Evolutionary conservation across 768 basidiomycete genomes (phyloP).

Genomic region (Cyathus striatus): DNA sequence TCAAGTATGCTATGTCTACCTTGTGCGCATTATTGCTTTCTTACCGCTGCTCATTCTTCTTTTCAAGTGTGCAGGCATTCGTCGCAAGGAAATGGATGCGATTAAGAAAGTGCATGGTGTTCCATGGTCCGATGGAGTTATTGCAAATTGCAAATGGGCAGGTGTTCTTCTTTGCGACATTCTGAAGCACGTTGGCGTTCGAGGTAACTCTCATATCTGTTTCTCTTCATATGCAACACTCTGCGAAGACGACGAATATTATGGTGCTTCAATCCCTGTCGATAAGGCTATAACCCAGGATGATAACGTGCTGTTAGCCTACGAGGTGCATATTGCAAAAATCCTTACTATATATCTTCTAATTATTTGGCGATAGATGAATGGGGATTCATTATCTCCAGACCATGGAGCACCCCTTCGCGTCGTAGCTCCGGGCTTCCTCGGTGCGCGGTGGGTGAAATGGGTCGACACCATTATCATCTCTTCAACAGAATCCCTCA

Average conservation of each 20-base stretch:
- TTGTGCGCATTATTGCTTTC: not conserved
- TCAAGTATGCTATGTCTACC: constrained; percentile 47
- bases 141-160: constrained; percentile 64
- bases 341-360: not conserved
- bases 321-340: constrained; percentile 35
- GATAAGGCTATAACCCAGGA: constrained; percentile 40
- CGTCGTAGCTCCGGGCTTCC: constrained; percentile 61
- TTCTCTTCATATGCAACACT: constrained; percentile 56
- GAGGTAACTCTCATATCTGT: constrained; percentile 42
- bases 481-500: constrained; percentile 51
- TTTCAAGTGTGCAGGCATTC: constrained; percentile 58
- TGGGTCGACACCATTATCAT: constrained; percentile 63
- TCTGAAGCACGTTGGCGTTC: constrained; percentile 39
- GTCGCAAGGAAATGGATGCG: constrained; percentile 58
- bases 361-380: constrained; percentile 46
- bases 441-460: constrained; percentile 73
- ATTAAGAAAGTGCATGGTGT: constrained; percentile 56
- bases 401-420: constrained; percentile 66
- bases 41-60: not conserved
- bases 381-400: constrained; percentile 48
- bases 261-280: constrained; percentile 60
- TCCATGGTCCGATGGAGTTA: constrained; percentile 63
- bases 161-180: constrained; percentile 57
- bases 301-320: constrained; percentile 56
- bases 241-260: constrained; percentile 58